Evolutionary conservation across 1,284 basidiomycete species (phyloP).

Genomic region (Ceratobasidium sp.): DNA sequence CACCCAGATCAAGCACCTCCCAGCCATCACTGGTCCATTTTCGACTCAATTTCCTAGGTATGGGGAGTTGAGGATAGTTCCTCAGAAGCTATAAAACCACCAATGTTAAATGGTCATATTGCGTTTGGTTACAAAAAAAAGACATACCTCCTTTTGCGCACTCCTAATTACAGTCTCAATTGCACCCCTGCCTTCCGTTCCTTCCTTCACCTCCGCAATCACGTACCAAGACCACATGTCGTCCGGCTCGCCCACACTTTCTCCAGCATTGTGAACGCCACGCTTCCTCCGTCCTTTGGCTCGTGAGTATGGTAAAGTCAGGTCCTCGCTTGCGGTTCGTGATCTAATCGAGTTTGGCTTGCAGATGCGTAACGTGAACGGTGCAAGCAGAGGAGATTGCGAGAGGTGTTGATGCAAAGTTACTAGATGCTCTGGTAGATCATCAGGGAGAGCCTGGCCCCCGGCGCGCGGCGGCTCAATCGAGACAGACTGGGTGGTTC

Average conservation of each 20-base stretch:
- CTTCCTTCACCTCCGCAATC: slow-evolving; percentile 49
- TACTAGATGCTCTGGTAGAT: slow-evolving; percentile 21
- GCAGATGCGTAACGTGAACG: slow-evolving; percentile 2
- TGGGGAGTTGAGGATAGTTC: slow-evolving; percentile 36
- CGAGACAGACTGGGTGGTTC: not conserved
- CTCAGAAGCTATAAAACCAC: slow-evolving; percentile 42
- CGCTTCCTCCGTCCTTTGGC: slow-evolving; percentile 30
- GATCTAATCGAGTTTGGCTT: slow-evolving; percentile 17
- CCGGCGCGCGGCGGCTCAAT: not conserved
- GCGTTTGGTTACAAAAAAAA: not conserved
- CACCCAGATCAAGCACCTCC: slow-evolving; percentile 49
- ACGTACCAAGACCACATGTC: slow-evolving; percentile 49
- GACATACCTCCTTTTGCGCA: slow-evolving; percentile 42
- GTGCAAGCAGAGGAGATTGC: slow-evolving; percentile 12
- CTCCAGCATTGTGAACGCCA: slow-evolving; percentile 26
- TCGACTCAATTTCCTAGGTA: slow-evolving; percentile 36
- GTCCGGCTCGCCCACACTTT: slow-evolving; percentile 37
- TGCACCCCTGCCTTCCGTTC: slow-evolving; percentile 48
- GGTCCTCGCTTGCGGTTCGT: slow-evolving; percentile 4
- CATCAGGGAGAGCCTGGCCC: not conserved
- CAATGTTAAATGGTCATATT: not conserved
- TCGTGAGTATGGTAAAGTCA: slow-evolving; percentile 24
- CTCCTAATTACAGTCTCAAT: slow-evolving; percentile 45
- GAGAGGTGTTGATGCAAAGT: slow-evolving; percentile 17
- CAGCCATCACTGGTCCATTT: slow-evolving; percentile 46